Base-by-base conservation (phyloP, 345 rosid genomes). In the Moringa oleifera region DNA sequence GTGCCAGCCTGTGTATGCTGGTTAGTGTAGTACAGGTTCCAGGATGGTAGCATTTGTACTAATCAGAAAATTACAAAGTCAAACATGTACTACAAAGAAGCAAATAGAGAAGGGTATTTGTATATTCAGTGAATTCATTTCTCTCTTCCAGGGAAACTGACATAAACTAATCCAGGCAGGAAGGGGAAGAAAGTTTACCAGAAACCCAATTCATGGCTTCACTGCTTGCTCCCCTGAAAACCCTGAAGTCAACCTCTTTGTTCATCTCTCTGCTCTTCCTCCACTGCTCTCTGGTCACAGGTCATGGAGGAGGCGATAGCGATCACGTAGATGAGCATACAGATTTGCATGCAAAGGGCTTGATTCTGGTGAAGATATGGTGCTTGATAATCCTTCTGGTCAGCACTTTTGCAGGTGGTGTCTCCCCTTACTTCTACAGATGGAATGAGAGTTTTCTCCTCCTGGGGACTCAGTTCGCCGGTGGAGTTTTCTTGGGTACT, bases 381-480 rank as follows among this genome's bases (percentile, higher is more conserved):
- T 89, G 96, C 68, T 75, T 92, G 72, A 72, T 89, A 59, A 89
- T 85, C 56, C 79, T 91, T 23, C 71, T 91, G 16, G 80, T 85
- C 20, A 73, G 67, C 75, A 90, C 92, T 20, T 85, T 90, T 37
- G 70, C 71, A 0, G 85, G 88, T 4, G 95, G 95, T 0, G 57
- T 85, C 28, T 90, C 95, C 4, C 97, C 97, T 0, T 90, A 87
- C 62, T 87, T 85, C 37, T 83, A 61, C 62, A 68, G 86, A 52
- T 85, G 89, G 90, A 82, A 87, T 64, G 92, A 90, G 80, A 76
- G 63, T 8, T 90, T 90, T 58, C 79, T 90, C 45, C 84, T 90
- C 58, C 75, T 90, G 53, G 95, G 95, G 24, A 85, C 90, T 18
- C 97, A 87, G 60, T 87, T 87, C 31, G 88, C 97, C 18, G 95